Evolutionary conservation across 495 filamentous ascomycete genomes (phyloP), one percentile per base, ranked within the genome.

Genomic region (Neurospora sp.): DNA sequence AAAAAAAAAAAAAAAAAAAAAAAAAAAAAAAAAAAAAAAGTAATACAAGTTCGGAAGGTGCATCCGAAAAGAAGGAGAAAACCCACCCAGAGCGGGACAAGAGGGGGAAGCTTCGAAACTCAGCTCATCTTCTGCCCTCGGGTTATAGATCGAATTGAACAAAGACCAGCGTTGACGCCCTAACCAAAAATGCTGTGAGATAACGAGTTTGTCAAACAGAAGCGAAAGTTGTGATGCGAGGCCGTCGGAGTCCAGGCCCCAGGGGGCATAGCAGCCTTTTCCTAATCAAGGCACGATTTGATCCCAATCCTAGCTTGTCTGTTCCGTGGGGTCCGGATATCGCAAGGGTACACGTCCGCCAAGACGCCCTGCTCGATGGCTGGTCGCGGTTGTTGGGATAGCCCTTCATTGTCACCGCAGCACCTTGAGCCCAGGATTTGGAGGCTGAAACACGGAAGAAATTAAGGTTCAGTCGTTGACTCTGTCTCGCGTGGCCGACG

Each of bases 391-490:
- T 61, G 12, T 27, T 61, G 53, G 22, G 53, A 61, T 5, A 61
- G 53, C 22, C 22, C 53, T 61, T 61, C 22, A 27, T 61, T 53
- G 9, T 53, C 45, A 53, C 73, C 73, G 31, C 48, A 73, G 73
- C 37, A 69, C 69, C 74, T 72, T 75, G 72, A 72, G 72, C 12
- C 37, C 61, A 12, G 69, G 42, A 75, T 69, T 70, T 72, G 72
- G 76, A 78, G 79, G 79, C 79, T 81, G 80, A 81, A 81, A 81
- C 80, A 79, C 74, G 38, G 76, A 9, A 79, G 75, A 80, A 78
- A 81, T 80, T 81, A 80, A 79, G 75, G 79, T 80, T 80, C 80
- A 79, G 73, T 78, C 76, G 74, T 78, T 78, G 73, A 78, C 78
- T 72, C 76, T 74, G 74, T 71, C 73, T 74, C 78, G 79, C 79